phyloP scores from a whole-genome alignment of 441 rosid genomes.

The Syzygium syzygioides region DNA sequence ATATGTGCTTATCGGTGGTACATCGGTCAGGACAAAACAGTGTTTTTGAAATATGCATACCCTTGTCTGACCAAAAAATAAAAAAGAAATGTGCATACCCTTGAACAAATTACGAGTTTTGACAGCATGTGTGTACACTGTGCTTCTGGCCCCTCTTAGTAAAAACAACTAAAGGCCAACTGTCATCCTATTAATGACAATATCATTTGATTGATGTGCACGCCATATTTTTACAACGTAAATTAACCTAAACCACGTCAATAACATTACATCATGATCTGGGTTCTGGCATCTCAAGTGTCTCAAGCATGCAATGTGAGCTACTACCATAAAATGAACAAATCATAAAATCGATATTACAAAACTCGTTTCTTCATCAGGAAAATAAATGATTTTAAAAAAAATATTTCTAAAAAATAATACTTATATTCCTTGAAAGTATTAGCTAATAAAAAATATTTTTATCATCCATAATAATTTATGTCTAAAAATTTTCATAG shows the following conservation, averaged over 20 bases:
- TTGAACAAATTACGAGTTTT: too few relatives aligned
- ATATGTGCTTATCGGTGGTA: not conserved
- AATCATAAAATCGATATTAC: not conserved
- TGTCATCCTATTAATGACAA: not conserved
- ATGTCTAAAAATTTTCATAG: fast-evolving
- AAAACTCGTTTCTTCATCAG: fast-evolving
- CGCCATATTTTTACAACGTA: not conserved
- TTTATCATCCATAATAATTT: not conserved
- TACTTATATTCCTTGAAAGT: not conserved
- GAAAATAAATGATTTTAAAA: not conserved
- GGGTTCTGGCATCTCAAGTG: not conserved
- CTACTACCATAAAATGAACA: not conserved
- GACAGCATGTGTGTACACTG: too few relatives aligned
- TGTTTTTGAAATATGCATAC: not conserved
- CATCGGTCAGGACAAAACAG: not conserved
- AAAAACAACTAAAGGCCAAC: not conserved
- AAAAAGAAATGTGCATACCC: too few relatives aligned
- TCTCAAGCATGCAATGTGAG: not conserved
- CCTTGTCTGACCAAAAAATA: not conserved
- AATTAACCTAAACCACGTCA: not conserved
- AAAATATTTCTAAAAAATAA: not conserved
- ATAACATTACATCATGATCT: not conserved
- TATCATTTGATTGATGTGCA: not conserved
- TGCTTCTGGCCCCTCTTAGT: not conserved
- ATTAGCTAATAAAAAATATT: not conserved